Conservation (phyloP, 371 early-diverging fungal species). For the Rhizopus delemar region DNA sequence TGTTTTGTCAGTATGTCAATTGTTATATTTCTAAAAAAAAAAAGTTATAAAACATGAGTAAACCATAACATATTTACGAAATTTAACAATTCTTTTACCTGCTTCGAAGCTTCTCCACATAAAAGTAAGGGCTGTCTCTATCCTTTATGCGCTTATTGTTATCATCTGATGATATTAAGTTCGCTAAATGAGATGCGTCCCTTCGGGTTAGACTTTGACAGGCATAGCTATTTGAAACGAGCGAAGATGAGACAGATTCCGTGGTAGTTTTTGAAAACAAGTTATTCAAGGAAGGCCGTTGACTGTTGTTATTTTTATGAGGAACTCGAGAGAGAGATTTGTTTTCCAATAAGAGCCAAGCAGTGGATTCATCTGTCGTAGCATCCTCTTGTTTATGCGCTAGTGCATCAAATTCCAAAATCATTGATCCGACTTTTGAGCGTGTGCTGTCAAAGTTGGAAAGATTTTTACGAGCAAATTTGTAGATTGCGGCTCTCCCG, state of each 20-base stretch:
- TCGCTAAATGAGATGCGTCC: constrained; percentile 33
- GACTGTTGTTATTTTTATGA: not conserved
- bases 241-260: constrained; percentile 9
- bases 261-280: constrained; percentile 15
- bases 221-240: constrained; percentile 17
- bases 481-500: constrained; percentile 41
- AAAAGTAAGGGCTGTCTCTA: constrained; percentile 44
- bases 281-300: constrained; percentile 9
- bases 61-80: not conserved
- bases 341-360: constrained; percentile 45
- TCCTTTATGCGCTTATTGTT: constrained; percentile 28
- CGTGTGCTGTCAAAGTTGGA: constrained; percentile 18
- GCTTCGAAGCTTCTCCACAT: constrained; percentile 42
- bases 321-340: constrained; percentile 22
- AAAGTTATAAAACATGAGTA: not conserved
- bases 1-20: constrained; percentile 51
- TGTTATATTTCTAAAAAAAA: constrained; percentile 31
- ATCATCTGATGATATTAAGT: constrained; percentile 22
- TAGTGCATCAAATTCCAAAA: constrained; percentile 50
- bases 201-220: constrained; percentile 39
- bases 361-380: constrained; percentile 28
- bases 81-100: not conserved
- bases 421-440: constrained; percentile 51
- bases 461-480: constrained; percentile 29
- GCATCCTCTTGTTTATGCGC: constrained; percentile 31